These are phyloP conservation scores for Martiniozyma asiatica DNA, from an alignment of 1,139 yeast genomes.

Conservation along the genomic window DNA sequence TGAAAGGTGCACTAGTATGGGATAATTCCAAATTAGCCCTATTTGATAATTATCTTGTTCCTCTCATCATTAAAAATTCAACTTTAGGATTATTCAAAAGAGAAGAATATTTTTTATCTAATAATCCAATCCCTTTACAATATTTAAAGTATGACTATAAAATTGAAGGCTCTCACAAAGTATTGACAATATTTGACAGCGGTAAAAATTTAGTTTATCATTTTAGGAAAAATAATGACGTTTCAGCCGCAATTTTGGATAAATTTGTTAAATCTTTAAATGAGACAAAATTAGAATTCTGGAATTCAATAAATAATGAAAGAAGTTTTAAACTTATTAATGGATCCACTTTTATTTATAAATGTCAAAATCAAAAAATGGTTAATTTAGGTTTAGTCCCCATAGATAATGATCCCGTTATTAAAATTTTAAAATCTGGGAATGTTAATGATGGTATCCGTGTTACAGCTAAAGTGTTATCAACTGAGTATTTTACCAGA, in stretches of 20 bases:
- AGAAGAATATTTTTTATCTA: constrained; percentile 12
- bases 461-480: constrained; percentile 1
- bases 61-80: constrained; percentile 12
- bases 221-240: constrained; percentile 12
- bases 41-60: constrained; percentile 20
- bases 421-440: constrained; percentile 6
- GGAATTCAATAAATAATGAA: constrained; percentile 10
- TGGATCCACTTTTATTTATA: constrained; percentile 15
- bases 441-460: background rate
- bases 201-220: constrained; percentile 12
- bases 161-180: constrained; percentile 12
- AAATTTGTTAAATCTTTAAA: constrained; percentile 15
- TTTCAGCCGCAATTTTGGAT: constrained; percentile 15
- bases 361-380: constrained; percentile 6
- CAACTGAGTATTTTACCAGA: constrained; percentile 4
- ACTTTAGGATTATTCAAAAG: constrained; percentile 8
- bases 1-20: constrained; percentile 14
- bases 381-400: constrained; percentile 19
- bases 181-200: constrained; percentile 13
- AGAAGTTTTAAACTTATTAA: constrained; percentile 16
- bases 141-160: constrained; percentile 11
- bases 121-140: constrained; percentile 20
- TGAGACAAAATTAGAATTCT: constrained; percentile 12
- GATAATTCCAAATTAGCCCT: constrained; percentile 13
- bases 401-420: constrained; percentile 43